Evolutionary conservation across 495 filamentous ascomycete genomes (phyloP).

Genomic region (Hypoxylon crocopeplum): DNA sequence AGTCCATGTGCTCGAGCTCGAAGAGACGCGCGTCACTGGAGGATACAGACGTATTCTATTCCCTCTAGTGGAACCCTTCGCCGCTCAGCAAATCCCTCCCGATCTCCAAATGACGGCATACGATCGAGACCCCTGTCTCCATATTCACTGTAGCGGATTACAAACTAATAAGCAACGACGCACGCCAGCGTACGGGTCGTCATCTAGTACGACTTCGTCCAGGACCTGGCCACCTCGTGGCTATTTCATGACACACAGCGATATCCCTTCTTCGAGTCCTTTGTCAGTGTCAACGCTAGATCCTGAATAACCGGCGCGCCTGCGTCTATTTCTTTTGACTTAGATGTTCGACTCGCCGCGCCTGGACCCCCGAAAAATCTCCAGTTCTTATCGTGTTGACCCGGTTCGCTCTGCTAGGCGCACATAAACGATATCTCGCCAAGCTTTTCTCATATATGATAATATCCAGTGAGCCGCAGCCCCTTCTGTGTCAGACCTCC

Average conservation of each 20-base stretch:
- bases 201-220: conserved; percentile 2
- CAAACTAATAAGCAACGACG: conserved; percentile 16
- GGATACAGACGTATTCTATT: conserved; percentile 22
- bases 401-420: conserved; percentile 10
- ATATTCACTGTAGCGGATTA: conserved; percentile 16
- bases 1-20: conserved; percentile 21
- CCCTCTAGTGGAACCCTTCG: conserved; percentile 23
- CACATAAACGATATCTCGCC: conserved; percentile 32
- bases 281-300: background rate
- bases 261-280: background rate
- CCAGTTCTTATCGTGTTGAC: conserved; percentile 26
- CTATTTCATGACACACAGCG: conserved; percentile 7
- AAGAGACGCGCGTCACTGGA: conserved; percentile 38
- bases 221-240: background rate
- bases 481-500: conserved; percentile 6
- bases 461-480: conserved; percentile 28
- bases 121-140: conserved; percentile 27
- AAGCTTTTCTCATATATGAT: conserved; percentile 31
- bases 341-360: background rate
- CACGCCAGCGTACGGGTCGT: conserved; percentile 10
- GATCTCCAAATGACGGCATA: conserved; percentile 39
- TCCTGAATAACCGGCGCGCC: conserved; percentile 18
- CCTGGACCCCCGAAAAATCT: conserved; percentile 14
- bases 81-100: conserved; percentile 25
- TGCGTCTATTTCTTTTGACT: conserved; percentile 3